phyloP scores from a whole-genome alignment of 352 stramenopile genomes.

The Phytophthora hybrid region DNA sequence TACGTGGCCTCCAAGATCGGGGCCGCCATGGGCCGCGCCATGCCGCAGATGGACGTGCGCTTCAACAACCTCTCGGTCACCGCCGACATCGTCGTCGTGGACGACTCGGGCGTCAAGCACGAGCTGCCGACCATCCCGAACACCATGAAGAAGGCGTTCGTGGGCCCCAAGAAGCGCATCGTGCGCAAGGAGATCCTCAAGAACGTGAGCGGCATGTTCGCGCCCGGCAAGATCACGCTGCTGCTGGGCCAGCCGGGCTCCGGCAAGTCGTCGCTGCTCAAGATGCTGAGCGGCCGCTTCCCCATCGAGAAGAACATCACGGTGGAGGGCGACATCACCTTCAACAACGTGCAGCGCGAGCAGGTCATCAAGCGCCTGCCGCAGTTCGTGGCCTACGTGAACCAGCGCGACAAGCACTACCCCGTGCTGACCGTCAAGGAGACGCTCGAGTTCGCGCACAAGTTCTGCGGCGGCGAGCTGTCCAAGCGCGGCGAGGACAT shows the following conservation, averaged over 20 bases:
- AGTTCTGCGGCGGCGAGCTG: slow-evolving; percentile 42
- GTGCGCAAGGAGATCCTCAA: slow-evolving; percentile 51
- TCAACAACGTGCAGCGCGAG: slow-evolving; percentile 45
- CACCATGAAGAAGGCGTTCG: slow-evolving; percentile 42
- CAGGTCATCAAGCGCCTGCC: slow-evolving; percentile 45
- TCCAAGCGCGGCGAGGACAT: slow-evolving; percentile 19
- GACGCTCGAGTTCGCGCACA: slow-evolving; percentile 59
- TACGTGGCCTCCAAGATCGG: slow-evolving; percentile 41
- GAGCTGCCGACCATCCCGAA: slow-evolving; percentile 47
- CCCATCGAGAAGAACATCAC: slow-evolving; percentile 45
- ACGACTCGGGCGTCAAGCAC: slow-evolving; percentile 20
- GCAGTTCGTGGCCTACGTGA: slow-evolving; percentile 59
- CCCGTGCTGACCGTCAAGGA: slow-evolving; percentile 60
- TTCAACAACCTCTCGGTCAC: slow-evolving; percentile 55
- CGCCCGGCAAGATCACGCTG: slow-evolving; percentile 48
- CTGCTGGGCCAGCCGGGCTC: slow-evolving; percentile 46
- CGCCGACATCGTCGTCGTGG: slow-evolving; percentile 39
- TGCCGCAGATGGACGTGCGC: slow-evolving; percentile 60
- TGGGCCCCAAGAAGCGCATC: slow-evolving; percentile 34
- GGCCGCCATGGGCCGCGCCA: slow-evolving; percentile 29
- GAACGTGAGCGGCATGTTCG: slow-evolving; percentile 42
- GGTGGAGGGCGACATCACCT: slow-evolving; percentile 46
- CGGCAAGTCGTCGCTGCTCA: slow-evolving; percentile 53
- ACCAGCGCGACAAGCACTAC: slow-evolving; percentile 59
- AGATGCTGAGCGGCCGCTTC: slow-evolving; percentile 53